Evolutionary conservation across 257 asterid genomes (phyloP), one percentile per base, ranked within the genome.

Genomic region (Salvia splendens): DNA sequence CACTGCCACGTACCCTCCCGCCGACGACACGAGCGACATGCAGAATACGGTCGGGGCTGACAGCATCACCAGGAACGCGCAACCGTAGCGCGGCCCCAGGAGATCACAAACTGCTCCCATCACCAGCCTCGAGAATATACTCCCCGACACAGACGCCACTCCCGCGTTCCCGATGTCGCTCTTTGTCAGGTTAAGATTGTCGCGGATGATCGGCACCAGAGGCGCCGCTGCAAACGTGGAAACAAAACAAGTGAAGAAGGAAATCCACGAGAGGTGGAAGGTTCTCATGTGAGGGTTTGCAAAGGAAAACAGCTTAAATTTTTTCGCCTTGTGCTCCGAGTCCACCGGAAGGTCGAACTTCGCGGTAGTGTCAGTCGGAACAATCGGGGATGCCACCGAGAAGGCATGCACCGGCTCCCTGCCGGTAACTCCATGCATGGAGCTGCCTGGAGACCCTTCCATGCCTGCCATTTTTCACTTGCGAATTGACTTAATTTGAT

Each of bases 171-270:
- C 92, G 5, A 86, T 55, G 43, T 86, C 92, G 16, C 68, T 53
- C 54, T 77, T 86, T 0, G 54, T 80, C 2, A 86, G 80, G 54
- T 86, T 77, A 33, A 83, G 68, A 12, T 86, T 86, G 56, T 86
- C 89, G 0, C 89, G 71, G 11, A 86, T 86, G 47, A 86, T 83
- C 4, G 89, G 92, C 6, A 86, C 86, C 2, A 86, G 72, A 6
- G 89, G 89, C 10, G 89, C 92, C 0, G 92, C 92, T 0, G 89
- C 89, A 9, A 86, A 86, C 0, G 92, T 85, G 9, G 89, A 83
- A 0, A 86, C 79, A 11, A 86, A 81, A 14, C 92, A 83, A n/a
- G 89, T 81, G 76, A 83, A 83, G 61, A 86, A 86, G 0, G 89
- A 83, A 2, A 85, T 73, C 92, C 92, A 85, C 2, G 91, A 83